Base-by-base conservation (phyloP, 139 green algal species). In the Picochlorum sp. region DNA sequence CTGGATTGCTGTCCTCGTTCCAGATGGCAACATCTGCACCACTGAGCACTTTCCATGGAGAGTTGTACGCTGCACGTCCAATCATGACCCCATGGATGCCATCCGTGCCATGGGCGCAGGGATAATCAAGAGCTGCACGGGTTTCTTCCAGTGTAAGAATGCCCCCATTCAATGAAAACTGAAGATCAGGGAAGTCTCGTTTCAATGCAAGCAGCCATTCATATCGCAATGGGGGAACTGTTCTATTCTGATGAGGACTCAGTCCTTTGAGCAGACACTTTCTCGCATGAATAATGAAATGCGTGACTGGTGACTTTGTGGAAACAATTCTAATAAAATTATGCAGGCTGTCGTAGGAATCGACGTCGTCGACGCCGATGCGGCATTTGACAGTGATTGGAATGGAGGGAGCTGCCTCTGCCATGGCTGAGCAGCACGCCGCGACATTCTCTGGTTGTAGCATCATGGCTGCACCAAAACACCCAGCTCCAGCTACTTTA, bases 261-360 rank as follows among this genome's bases (percentile, higher is more conserved):
- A 98, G 77, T 15, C 91, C 92, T 52, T 86, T 85, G 5, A 98
- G 86, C 23, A 95, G 77, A 69, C 87, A 93, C 76, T 98, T 98
- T 62, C 92, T 82, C 7, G 89, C 80, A 68, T 98, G 92, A 6
- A 98, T 78, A 59, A 96, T 80, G 65, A 98, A 98, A 77, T 97
- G 92, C 16, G 24, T 23, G 11, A 89, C 77, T 5, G 66, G 51
- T 11, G 82, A 83, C 16, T 69, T 34, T 47, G 72, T 66, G 4
- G 85, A 85, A 13, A 96, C 89, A 5, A 65, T 73, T 2, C 20
- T 21, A 10, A 95, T 73, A 61, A 96, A 96, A 41, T 66, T 51
- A 41, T 56, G 58, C 23, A 96, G 72, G 61, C 77, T 69, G 21
- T 72, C 74, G 56, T 96, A 96, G 8, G 62, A 69, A 75, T 90